Conservation (phyloP, 2,329 filamentous ascomycete species). For the Penicillium sp. region DNA sequence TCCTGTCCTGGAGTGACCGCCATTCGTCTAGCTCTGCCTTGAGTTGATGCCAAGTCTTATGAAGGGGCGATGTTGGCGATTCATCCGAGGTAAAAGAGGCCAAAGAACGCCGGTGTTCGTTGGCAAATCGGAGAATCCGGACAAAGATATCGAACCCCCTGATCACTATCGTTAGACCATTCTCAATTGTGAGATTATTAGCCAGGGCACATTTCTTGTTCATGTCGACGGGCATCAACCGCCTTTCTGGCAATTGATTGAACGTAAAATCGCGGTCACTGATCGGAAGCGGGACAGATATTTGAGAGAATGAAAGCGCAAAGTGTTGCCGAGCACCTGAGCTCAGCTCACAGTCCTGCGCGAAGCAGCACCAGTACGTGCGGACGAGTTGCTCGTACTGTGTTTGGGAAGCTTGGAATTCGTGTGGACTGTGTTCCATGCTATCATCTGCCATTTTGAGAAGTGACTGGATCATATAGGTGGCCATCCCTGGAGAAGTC, state of each 20-base stretch:
- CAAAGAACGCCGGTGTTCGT: conserved; percentile 36
- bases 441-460: conserved; percentile 40
- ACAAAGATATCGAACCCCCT: conserved; percentile 42
- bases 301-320: conserved; percentile 39
- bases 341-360: conserved; percentile 41
- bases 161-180: conserved; percentile 37
- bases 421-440: conserved; percentile 39
- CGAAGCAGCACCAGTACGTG: conserved; percentile 42
- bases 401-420: conserved; percentile 34
- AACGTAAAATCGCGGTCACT: conserved; percentile 41
- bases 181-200: conserved; percentile 32
- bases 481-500: conserved; percentile 36
- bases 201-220: conserved; percentile 23
- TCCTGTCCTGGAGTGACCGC: conserved; percentile 36
- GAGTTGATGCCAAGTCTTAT: conserved; percentile 31
- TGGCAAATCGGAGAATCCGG: conserved; percentile 38
- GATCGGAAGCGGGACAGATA: conserved; percentile 39
- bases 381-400: conserved; percentile 42
- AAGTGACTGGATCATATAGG: conserved; percentile 42
- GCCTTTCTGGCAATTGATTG: conserved; percentile 22
- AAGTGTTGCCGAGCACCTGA: conserved; percentile 41
- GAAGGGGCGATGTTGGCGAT: conserved; percentile 16
- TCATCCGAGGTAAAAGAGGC: conserved; percentile 21
- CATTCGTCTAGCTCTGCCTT: conserved; percentile 39
- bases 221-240: conserved; percentile 35